A percentile compares a stretch with the other conserved stretches of the same genome.
phyloP scores from a whole-genome alignment of 108 stramenopile genomes.

The Cyclotella kingstonii region DNA sequence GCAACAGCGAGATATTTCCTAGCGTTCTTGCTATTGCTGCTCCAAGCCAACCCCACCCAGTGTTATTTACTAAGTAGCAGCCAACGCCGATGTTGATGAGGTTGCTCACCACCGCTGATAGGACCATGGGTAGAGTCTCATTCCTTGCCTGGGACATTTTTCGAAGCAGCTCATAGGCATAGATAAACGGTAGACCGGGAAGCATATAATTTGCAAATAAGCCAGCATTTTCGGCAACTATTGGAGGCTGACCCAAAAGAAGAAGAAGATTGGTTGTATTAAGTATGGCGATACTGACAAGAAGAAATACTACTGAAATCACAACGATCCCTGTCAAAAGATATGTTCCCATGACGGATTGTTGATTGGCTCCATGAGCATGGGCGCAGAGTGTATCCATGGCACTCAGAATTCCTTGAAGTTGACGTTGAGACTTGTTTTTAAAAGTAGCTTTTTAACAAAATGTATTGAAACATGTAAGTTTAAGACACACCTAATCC shows the following conservation, averaged over 20 bases:
- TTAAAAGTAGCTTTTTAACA: too few species aligned
- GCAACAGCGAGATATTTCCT: slow-evolving; percentile 20
- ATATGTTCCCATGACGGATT: slow-evolving; percentile 43
- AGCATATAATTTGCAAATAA: slow-evolving; percentile 23
- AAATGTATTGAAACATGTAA: too few species aligned
- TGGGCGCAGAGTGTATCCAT: slow-evolving; percentile 46
- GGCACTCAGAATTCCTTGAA: slow-evolving; percentile 37
- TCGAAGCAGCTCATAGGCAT: slow-evolving; percentile 35
- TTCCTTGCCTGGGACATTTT: slow-evolving; percentile 41
- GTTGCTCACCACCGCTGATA: slow-evolving; percentile 23
- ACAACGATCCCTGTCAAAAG: slow-evolving; percentile 24
- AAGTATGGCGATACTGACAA: slow-evolving; percentile 11
- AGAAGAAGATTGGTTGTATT: slow-evolving; percentile 18
- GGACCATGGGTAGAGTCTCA: slow-evolving; percentile 40
- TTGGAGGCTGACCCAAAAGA: slow-evolving; percentile 18
- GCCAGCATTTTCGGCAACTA: slow-evolving; percentile 27
- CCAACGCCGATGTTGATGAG: slow-evolving; percentile 31
- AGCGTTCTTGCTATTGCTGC: slow-evolving; percentile 38
- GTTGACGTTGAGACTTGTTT: too few species aligned
- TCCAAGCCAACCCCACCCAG: slow-evolving; percentile 39
- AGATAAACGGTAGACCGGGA: slow-evolving; percentile 43
- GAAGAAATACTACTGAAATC: slow-evolving; percentile 12
- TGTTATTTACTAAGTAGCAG: slow-evolving; percentile 40
- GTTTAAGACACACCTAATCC: slow-evolving; percentile 40
- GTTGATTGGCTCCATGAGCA: slow-evolving; percentile 45